A percentile compares a stretch with the other conserved stretches of the same genome.
These are phyloP conservation scores for Cytospora mali DNA, from an alignment of 2,329 filamentous ascomycete genomes.

Conservation along the genomic window DNA sequence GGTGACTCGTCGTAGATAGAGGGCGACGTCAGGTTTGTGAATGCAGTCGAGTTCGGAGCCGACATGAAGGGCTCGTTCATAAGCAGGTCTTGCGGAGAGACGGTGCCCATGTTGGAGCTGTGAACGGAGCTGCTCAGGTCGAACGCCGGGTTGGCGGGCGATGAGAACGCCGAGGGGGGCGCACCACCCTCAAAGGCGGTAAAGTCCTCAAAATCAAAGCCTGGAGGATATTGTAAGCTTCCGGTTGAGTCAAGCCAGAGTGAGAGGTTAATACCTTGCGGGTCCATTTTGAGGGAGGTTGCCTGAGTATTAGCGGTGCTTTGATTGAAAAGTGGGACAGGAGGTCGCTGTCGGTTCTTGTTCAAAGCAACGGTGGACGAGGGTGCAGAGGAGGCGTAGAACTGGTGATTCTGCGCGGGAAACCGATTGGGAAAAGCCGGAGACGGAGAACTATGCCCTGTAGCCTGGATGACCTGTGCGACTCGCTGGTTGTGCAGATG, in stretches of 20 bases:
- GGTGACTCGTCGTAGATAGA: constrained; percentile 79
- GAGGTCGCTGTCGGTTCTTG: constrained; percentile 58
- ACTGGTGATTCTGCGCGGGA: constrained; percentile 55
- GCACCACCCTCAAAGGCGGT: constrained; percentile 56
- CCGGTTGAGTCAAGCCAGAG: constrained; percentile 28
- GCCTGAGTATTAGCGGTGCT: constrained; percentile 57
- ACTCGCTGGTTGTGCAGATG: constrained; percentile 59
- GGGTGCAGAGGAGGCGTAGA: constrained; percentile 70
- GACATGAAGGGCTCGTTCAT: constrained; percentile 71
- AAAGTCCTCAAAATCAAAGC: constrained; percentile 62
- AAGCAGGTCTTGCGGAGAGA: constrained; percentile 82
- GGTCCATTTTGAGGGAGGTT: constrained; percentile 53
- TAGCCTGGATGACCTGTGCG: constrained; percentile 60
- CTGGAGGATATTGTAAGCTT: constrained; percentile 47
- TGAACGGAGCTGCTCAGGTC: constrained; percentile 55
- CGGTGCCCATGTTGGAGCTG: constrained; percentile 64
- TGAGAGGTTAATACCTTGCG: constrained; percentile 51
- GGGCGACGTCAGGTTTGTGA: constrained; percentile 85
- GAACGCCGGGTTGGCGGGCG: constrained; percentile 55
- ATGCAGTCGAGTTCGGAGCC: constrained; percentile 77
- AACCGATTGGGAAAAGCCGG: constrained; percentile 61
- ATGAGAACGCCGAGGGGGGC: constrained; percentile 55
- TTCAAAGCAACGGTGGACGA: constrained; percentile 62
- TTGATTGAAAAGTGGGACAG: constrained; percentile 72
- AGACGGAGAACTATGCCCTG: constrained; percentile 57